Evolutionary conservation across 2,329 filamentous ascomycete genomes (phyloP).

Genomic region (Leptographium lundbergii): DNA sequence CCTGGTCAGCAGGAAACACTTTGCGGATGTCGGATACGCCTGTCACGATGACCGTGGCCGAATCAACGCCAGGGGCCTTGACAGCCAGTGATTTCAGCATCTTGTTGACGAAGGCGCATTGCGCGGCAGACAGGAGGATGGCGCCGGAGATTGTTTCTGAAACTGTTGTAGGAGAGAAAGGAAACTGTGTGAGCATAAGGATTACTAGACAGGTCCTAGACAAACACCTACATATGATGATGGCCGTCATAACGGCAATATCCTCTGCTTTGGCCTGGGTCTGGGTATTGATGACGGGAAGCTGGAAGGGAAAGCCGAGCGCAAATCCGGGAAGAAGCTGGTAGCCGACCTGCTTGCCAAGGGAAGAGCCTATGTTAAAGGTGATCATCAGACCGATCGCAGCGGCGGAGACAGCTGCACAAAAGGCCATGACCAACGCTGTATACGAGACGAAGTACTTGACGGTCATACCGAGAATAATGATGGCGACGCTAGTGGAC

Average conservation of each 20-base stretch:
- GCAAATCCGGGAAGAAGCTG: slow-evolving; percentile 8
- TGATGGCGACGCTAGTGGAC: slow-evolving; percentile 17
- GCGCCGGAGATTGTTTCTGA: neutral
- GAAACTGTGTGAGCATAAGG: neutral
- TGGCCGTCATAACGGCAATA: neutral
- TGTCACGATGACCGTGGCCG: neutral
- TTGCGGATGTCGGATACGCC: neutral
- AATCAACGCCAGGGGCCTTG: neutral
- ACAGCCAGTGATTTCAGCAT: neutral
- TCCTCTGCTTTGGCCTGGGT: neutral
- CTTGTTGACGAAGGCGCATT: neutral
- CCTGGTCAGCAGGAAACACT: neutral
- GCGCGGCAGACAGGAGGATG: neutral
- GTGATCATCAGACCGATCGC: slow-evolving; percentile 22
- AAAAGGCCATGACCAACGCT: slow-evolving; percentile 10
- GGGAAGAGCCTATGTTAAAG: slow-evolving; percentile 16
- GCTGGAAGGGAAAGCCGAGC: neutral
- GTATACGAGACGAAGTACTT: slow-evolving; percentile 15
- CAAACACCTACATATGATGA: neutral
- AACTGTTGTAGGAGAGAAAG: neutral
- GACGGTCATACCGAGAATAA: slow-evolving; percentile 14
- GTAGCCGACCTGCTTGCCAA: slow-evolving; percentile 25
- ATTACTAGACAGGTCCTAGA: neutral
- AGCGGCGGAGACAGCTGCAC: slow-evolving; percentile 14
- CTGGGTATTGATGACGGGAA: neutral